Evolutionary conservation across 495 filamentous ascomycete species (phyloP).

Genomic region (Hypoxylon fragiforme): DNA sequence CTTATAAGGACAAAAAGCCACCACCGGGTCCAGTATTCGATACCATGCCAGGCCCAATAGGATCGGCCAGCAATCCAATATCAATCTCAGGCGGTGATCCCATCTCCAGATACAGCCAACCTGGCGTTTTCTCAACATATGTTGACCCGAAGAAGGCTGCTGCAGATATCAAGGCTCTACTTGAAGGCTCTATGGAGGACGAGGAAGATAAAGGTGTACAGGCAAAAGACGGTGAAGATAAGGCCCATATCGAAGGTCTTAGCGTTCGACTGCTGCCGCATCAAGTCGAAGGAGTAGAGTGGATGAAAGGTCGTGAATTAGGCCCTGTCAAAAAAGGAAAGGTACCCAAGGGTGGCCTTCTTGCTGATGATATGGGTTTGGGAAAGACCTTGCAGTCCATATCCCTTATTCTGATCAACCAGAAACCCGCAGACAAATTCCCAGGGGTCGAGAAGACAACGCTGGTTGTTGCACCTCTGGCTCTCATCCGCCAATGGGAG

Average conservation of each 20-base stretch:
- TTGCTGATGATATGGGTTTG: slow-evolving; percentile 86
- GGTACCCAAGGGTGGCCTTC: slow-evolving; percentile 81
- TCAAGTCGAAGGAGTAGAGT: slow-evolving; percentile 87
- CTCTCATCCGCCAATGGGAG: slow-evolving; percentile 98
- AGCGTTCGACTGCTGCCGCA: slow-evolving; percentile 87
- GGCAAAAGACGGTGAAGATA: slow-evolving; percentile 58
- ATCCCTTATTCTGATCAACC: slow-evolving; percentile 79
- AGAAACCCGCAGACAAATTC: slow-evolving; percentile 66
- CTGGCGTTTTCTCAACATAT: slow-evolving; percentile 65
- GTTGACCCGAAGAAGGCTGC: slow-evolving; percentile 77
- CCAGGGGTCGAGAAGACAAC: slow-evolving; percentile 73
- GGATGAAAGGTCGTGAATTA: slow-evolving; percentile 90
- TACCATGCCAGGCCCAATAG: slow-evolving; percentile 29
- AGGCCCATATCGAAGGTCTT: slow-evolving; percentile 63
- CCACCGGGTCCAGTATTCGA: slow-evolving; percentile 44
- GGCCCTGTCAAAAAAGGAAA: slow-evolving; percentile 76
- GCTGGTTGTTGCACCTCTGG: slow-evolving; percentile 90
- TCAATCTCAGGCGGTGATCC: slow-evolving; percentile 31
- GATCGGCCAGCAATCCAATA: slow-evolving; percentile 35
- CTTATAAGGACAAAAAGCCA: slow-evolving; percentile 40
- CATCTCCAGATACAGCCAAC: slow-evolving; percentile 39
- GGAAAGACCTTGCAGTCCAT: slow-evolving; percentile 86
- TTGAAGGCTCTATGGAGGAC: slow-evolving; percentile 87
- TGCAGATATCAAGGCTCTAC: slow-evolving; percentile 81
- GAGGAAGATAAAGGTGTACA: slow-evolving; percentile 60